Evolutionary conservation across 2,329 filamentous ascomycete species (phyloP), one percentile per base, ranked within the genome.

Genomic region (Fusarium sp.): DNA sequence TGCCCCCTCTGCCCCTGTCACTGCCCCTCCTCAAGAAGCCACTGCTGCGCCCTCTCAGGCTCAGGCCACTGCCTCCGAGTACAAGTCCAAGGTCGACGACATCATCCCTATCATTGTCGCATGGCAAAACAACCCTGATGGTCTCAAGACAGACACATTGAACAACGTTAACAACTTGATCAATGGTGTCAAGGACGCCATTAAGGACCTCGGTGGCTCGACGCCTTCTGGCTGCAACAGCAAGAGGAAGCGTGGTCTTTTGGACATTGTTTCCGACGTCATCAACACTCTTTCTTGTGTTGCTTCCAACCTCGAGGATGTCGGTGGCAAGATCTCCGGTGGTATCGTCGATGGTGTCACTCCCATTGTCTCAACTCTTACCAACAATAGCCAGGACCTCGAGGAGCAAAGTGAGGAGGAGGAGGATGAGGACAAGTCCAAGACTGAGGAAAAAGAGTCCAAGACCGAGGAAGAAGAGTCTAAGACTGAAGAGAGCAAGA

Each of bases 141-240:
- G 54, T 1, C 58, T 65, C 36, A 53, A 62, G 36, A 57, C 39
- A 1, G 58, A 62, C 7, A 62, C 58, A 0, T n/a, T 65, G 46
- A 55, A 62, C 42, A 43, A 62, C 36, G 57, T 64, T 6, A 64
- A 62, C 17, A 64, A 52, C 40, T 7, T 65, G n/a, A 50, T 65
- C 15, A 52, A 65, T 6, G 46, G 46, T 10, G 36, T 65, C 42
- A 65, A 57, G 52, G 58, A 31, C 0, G 42, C 58, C 13, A 62
- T 62, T 2, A 65, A 47, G 17, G 43, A 57, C 3, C 50, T 64
- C 4, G 61, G 62, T 15, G 58, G 58, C 7, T 39, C 26, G 24
- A 24, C 44, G 19, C 34, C 58, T 28, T 42, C 46, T 22, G 51
- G 36, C 8, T 65, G 61, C 17, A 46, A 51, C 3, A 36, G 42